Conservation (phyloP, 257 asterid genomes). For the Gentiana straminea region DNA sequence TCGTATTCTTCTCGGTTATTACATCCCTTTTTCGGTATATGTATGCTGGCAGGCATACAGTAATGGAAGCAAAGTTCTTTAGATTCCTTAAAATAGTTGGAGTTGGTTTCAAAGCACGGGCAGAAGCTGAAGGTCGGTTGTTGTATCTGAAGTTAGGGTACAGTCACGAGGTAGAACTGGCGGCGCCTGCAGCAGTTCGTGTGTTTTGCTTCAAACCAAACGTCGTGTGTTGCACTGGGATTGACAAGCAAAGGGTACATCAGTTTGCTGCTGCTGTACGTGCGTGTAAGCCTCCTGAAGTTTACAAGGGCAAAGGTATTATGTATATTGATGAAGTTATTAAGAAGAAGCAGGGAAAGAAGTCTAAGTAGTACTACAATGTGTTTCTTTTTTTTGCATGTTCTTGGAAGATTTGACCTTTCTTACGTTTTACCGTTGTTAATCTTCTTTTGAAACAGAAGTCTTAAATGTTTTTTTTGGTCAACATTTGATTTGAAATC, state of each 20-base stretch:
- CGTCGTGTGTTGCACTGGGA: constrained; percentile 52
- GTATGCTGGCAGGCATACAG: not conserved
- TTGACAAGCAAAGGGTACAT: constrained; percentile 57
- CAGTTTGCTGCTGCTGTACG: constrained; percentile 62
- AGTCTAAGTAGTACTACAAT: constrained; percentile 26
- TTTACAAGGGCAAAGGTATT: constrained; percentile 62
- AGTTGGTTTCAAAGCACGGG: constrained; percentile 78
- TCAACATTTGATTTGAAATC: too few species aligned
- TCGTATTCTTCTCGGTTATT: too few species aligned
- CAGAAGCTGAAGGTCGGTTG: constrained; percentile 66
- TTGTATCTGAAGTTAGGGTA: constrained; percentile 62
- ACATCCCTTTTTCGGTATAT: too few species aligned
- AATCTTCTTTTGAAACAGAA: too few species aligned
- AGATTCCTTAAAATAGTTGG: constrained; percentile 50
- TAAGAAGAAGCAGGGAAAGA: constrained; percentile 64
- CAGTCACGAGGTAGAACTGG: constrained; percentile 60
- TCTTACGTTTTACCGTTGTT: too few species aligned
- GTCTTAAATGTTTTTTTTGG: too few species aligned
- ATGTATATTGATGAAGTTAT: constrained; percentile 67
- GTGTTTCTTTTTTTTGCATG: too few species aligned
- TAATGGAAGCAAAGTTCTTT: constrained; percentile 9
- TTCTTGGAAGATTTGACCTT: too few species aligned
- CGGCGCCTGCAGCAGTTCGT: constrained; percentile 56
- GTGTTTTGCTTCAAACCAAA: constrained; percentile 59
- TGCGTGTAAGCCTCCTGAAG: constrained; percentile 61